Percentiles rank a stretch among this genome's conserved stretches.
phyloP scores from a whole-genome alignment of 2,329 filamentous ascomycete genomes.

The Aspergillus sp. region DNA sequence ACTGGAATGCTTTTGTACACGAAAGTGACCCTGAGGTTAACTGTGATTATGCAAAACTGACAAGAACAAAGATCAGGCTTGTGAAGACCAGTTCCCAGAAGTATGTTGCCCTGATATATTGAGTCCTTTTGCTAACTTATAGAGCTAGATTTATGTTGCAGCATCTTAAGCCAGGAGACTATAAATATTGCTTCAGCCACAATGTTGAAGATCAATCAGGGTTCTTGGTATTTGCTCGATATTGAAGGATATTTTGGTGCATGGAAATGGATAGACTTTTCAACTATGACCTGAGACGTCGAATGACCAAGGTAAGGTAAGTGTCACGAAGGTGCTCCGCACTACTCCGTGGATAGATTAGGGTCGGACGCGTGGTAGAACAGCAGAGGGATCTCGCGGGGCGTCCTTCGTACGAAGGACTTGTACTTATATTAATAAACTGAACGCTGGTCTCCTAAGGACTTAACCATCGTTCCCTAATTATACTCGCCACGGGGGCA shows the following conservation, averaged over 20 bases:
- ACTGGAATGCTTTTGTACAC: slow-evolving; percentile 7
- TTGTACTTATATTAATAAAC: too few species aligned
- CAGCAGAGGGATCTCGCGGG: too few species aligned
- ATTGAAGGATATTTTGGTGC: slow-evolving; percentile 9
- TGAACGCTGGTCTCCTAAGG: too few species aligned
- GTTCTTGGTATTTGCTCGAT: slow-evolving; percentile 8
- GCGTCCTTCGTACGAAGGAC: too few species aligned
- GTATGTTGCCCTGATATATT: slow-evolving; percentile 1
- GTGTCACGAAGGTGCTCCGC: too few species aligned
- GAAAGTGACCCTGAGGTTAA: slow-evolving; percentile 3
- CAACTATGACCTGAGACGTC: slow-evolving; percentile 5
- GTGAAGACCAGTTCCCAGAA: slow-evolving; percentile 2
- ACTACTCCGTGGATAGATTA: too few species aligned
- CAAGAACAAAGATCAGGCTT: not conserved
- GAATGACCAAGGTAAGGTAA: slow-evolving; percentile 7
- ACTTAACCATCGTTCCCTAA: too few species aligned
- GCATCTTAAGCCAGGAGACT: slow-evolving; percentile 2
- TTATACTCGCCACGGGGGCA: too few species aligned
- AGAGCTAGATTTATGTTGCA: slow-evolving; percentile 3
- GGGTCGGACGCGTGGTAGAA: too few species aligned
- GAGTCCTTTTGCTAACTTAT: not conserved
- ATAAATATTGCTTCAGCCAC: not conserved
- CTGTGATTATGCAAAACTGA: slow-evolving; percentile 2
- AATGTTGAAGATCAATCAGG: not conserved
- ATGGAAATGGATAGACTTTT: slow-evolving; percentile 9